Evolutionary conservation across 2,329 filamentous ascomycete genomes (phyloP), one percentile per base, ranked within the genome.

Genomic region (Bipolaris gigantea): DNA sequence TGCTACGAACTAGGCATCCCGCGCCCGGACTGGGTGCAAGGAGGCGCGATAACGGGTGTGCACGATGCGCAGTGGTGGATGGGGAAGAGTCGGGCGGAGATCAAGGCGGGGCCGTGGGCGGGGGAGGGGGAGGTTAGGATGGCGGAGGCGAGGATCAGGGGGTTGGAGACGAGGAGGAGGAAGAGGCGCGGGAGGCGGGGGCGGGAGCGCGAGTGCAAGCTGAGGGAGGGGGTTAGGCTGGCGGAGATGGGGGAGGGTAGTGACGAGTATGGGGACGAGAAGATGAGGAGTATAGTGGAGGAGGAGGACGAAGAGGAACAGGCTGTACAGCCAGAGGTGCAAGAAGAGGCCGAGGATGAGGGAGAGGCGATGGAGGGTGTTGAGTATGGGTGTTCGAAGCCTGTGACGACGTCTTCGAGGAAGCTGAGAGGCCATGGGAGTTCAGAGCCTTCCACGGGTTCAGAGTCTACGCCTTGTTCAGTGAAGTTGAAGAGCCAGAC

Each of bases 61-160:
- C 48, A 55, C 10, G 49, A 51, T 19, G 27, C 56, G 13, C 59
- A 60, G 13, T 63, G 57, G 61, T 63, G 61, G 61, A 27, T 54
- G 7, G 53, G 51, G 3, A 60, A 50, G 46, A 41, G 32, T 2
- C 23, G 6, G 0, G 57, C 45, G 10, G 48, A 59, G 35, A 39
- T 60, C 32, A 58, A 55, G 25, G 61, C 57, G 2, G 61, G 61
- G 4, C 57, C 57, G 2, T 38, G 21, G 15, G 61, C 55, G 6
- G 46, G 53, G 2, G 44, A 45, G 18, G n/a, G 18, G 5, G 61
- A 62, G 15, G 34, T 60, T 0, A 36, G 15, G 19, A 48, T 35
- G 7, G 40, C 46, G 2, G 45, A 25, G 0, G 46, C 30, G 8
- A 21, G 35, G 9, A 4, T 55, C 3, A 48, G 42, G 33, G 43